Base-by-base conservation (phyloP, 2,329 filamentous ascomycete genomes). In the Colletotrichum chrysophilum region DNA sequence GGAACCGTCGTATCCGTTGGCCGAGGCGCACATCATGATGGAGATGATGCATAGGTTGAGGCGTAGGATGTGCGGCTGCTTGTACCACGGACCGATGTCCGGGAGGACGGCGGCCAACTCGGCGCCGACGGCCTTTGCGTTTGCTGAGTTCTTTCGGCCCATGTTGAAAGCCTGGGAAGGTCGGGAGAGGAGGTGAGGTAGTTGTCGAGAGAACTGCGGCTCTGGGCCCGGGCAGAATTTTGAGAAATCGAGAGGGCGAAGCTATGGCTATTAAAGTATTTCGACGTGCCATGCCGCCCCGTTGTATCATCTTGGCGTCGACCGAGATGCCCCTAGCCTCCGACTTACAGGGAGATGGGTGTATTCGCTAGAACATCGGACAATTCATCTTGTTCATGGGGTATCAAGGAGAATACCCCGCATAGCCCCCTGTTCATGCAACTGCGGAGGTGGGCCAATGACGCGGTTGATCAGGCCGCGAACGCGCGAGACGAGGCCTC, bases 31-130 rank as follows among this genome's bases (percentile, higher is more conserved):
- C 38, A 84, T 6, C 71, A 74, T 83, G 78, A 5, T 78, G 8
- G 8, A 85, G 78, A 14, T 81, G 79, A 77, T 85, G 84, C 3
- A 86, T 7, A 88, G 77, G 71, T 89, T 88, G 12, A 89, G 82
- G 34, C 82, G 79, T 7, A 88, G 78, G 1, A 89, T 80, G 80
- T 88, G 86, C 1, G 84, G 81, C 7, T 82, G 79, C 9, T 83
- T 82, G 71, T 84, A 88, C 88, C 88, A 89, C 21, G 82, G 82
- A 34, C 81, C 77, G 66, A 85, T 81, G 32, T 84, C 69, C n/a
- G 87, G 87, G 3, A 89, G 81, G 4, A 88, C 80, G 34, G 56
- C 61, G n/a, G 74, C 74, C 38, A 76, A 65, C 58, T 73, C 74
- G 8, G 34, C 62, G 70, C 74, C 70, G 26, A 76, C 70, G 52